Base-by-base conservation (phyloP, 2,329 filamentous ascomycete genomes). In the Colletotrichum sp. region DNA sequence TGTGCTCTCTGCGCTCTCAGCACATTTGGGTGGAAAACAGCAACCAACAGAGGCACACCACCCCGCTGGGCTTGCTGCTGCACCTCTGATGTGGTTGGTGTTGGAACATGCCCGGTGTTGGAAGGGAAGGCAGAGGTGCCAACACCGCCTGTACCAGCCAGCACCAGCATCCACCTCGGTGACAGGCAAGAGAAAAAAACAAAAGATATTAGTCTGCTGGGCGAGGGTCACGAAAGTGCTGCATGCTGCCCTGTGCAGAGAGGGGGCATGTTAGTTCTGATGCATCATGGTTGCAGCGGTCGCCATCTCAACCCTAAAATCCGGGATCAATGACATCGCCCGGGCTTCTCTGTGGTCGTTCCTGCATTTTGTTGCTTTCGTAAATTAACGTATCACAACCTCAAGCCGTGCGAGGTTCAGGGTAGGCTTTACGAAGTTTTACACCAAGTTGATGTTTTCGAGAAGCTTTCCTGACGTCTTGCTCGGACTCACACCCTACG, bases 321-420 rank as follows among this genome's bases (percentile, higher is more conserved):
- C 30, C 24, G 60, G 28, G 34, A 28, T 67, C 69, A 26, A 72
- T 55, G 24, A 30, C 26, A 72, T 64, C 69, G 55, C n/a, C 24
- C 63, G 63, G 32, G 30, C 55, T 55, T 57, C 26, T n/a, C 18
- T 18, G 21, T 63, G 28, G 30, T 4, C 34, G 44, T 69, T 59
- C 44, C 63, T 76, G 70, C 44, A 69, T 60, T 44, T 9, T 24
- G 39, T 24, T 24, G 36, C 32, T 62, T 62, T 65, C 73, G 73
- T 76, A 76, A 69, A 49, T 55, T 18, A 36, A 39, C 73, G 73
- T 76, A 76, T 76, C 64, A 73, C 64, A 55, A 28, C n/a, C 16
- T 24, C 21, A 24, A 21, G 32, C 9, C 9, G 16, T 36, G 21
- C 13, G 30, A 59, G 39, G 63, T 16, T 15, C 26, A 32, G 32